These are phyloP conservation scores for Neurospora sp. DNA, from an alignment of 495 filamentous ascomycete species.

Conservation along the genomic window DNA sequence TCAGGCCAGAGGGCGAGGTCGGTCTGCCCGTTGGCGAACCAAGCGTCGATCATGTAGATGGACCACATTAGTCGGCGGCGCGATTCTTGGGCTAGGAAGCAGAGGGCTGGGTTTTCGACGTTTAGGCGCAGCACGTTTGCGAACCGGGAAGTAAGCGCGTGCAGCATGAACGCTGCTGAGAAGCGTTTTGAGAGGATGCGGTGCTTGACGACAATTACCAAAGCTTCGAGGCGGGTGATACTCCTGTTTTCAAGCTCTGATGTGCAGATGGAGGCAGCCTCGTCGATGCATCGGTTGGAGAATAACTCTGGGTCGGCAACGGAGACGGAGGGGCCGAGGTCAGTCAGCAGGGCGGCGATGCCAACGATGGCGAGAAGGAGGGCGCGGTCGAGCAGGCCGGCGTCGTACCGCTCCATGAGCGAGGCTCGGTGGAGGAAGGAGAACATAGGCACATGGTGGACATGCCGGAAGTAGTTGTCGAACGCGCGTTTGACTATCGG, in stretches of 20 bases:
- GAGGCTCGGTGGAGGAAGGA: slow-evolving; percentile 42
- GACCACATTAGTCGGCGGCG: slow-evolving; percentile 44
- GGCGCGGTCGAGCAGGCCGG: slow-evolving; percentile 36
- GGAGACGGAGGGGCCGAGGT: slow-evolving; percentile 30
- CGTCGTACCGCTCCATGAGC: slow-evolving; percentile 40
- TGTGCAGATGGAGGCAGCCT: slow-evolving; percentile 32
- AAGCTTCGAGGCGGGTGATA: slow-evolving; percentile 36
- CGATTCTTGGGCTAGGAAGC: slow-evolving; percentile 40
- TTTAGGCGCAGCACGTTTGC: slow-evolving; percentile 38
- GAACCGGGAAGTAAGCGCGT: slow-evolving; percentile 36
- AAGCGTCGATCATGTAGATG: slow-evolving; percentile 38
- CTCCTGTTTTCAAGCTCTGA: slow-evolving; percentile 36
- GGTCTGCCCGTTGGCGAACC: slow-evolving; percentile 32
- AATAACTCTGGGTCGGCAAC: slow-evolving; percentile 16
- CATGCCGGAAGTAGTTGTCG: slow-evolving; percentile 38
- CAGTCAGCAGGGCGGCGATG: slow-evolving; percentile 35
- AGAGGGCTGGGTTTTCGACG: slow-evolving; percentile 37
- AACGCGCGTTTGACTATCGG: slow-evolving; percentile 32
- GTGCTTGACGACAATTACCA: slow-evolving; percentile 40
- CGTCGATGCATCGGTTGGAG: slow-evolving; percentile 37
- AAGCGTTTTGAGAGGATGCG: slow-evolving; percentile 36
- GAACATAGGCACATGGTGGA: slow-evolving; percentile 42
- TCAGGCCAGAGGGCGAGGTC: slow-evolving; percentile 38
- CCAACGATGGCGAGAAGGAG: slow-evolving; percentile 39
- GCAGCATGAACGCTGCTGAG: slow-evolving; percentile 38